Evolutionary conservation across 495 filamentous ascomycete species (phyloP).

Genomic region (Halenospora varia): DNA sequence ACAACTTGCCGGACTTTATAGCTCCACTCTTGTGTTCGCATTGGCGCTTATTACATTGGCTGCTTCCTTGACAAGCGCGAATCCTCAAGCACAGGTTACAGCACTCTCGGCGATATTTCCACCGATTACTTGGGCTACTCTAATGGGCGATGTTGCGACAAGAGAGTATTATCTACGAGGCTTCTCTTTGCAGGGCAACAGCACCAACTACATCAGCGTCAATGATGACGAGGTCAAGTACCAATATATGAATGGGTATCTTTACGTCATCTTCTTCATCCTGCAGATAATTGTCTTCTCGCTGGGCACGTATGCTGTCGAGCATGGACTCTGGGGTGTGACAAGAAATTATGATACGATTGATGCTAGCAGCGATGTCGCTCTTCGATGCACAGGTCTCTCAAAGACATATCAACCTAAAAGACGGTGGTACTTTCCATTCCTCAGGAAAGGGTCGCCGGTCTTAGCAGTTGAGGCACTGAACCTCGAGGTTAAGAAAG

Average conservation of each 20-base stretch:
- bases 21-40: slow-evolving; percentile 35
- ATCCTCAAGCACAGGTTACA: background rate
- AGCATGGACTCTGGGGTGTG: slow-evolving; percentile 18
- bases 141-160: slow-evolving; percentile 15
- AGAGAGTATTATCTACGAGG: slow-evolving; percentile 8
- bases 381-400: slow-evolving; percentile 19
- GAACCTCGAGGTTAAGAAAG: slow-evolving; percentile 69
- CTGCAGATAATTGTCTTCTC: slow-evolving; percentile 17
- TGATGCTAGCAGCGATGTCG: slow-evolving; percentile 18
- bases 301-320: slow-evolving; percentile 15
- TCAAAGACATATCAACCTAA: slow-evolving; percentile 21
- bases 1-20: slow-evolving; percentile 42
- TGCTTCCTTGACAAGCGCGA: background rate
- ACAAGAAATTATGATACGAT: slow-evolving; percentile 13
- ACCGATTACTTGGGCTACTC: slow-evolving; percentile 15
- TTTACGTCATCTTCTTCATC: slow-evolving; percentile 22
- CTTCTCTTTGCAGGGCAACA: slow-evolving; percentile 7
- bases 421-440: slow-evolving; percentile 19
- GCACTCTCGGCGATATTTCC: slow-evolving; percentile 17
- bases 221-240: background rate
- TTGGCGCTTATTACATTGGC: slow-evolving; percentile 35
- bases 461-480: slow-evolving; percentile 68
- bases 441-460: slow-evolving; percentile 21
- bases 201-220: background rate
- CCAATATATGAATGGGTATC: slow-evolving; percentile 15